Evolutionary conservation across 495 filamentous ascomycete species (phyloP).

Genomic region (Ascobolus immersus): DNA sequence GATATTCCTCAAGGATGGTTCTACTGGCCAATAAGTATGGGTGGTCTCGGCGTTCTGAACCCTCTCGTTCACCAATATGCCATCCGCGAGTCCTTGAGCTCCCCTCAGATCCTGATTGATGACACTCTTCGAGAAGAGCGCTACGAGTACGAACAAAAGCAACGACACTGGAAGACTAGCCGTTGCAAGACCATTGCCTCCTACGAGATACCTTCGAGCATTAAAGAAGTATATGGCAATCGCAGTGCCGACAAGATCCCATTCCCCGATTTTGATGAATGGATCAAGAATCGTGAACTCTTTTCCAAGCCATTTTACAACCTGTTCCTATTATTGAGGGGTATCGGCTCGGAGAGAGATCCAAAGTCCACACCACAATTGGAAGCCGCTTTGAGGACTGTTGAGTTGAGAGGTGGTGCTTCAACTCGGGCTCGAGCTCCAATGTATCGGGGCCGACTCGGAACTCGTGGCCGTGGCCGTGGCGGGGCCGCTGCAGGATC

Average conservation of each 20-base stretch:
- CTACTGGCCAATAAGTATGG: constrained; percentile 21
- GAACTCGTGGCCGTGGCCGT: constrained; percentile 8
- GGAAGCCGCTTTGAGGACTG: too few species aligned
- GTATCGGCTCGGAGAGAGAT: too few species aligned
- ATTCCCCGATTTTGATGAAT: too few species aligned
- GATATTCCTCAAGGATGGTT: constrained; percentile 43
- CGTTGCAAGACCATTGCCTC: too few species aligned
- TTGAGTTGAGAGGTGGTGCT: too few species aligned
- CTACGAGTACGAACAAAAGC: neutral
- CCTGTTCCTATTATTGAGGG: too few species aligned
- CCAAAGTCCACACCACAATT: too few species aligned
- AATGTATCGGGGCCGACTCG: neutral
- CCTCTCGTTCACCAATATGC: constrained; percentile 14
- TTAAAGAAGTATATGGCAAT: neutral
- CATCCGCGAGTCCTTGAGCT: constrained; percentile 2
- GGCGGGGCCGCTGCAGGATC: constrained; percentile 13
- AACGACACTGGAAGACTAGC: too few species aligned
- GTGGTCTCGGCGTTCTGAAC: constrained; percentile 16
- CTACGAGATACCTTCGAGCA: too few species aligned
- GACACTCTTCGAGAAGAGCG: neutral
- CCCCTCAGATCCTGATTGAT: neutral
- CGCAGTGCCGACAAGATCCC: neutral
- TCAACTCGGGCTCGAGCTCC: neutral
- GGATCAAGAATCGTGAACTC: too few species aligned
- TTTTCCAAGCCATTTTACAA: too few species aligned